A percentile compares a stretch with the other conserved stretches of the same genome.
phyloP scores from a whole-genome alignment of 306 rosid genomes.

The Quercus wislizeni region DNA sequence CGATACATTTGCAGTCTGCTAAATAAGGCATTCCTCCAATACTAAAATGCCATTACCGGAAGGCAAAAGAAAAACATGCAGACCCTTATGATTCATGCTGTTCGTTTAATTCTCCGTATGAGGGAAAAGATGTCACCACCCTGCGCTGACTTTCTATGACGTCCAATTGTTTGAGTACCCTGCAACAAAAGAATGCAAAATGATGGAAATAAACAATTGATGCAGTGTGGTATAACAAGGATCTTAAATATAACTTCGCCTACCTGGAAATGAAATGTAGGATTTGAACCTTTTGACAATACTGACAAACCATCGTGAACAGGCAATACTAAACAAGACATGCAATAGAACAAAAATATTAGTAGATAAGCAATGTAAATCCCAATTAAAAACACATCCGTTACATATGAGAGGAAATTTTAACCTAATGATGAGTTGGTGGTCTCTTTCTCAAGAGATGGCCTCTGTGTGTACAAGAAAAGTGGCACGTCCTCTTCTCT shows the following conservation, averaged over 20 bases:
- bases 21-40: neutral
- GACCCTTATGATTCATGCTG: constrained; percentile 17
- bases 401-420: neutral
- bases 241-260: neutral
- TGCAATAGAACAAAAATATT: constrained; percentile 7
- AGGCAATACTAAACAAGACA: constrained; percentile 40
- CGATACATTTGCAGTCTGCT: neutral
- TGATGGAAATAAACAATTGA: neutral
- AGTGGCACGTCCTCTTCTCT: constrained; percentile 47
- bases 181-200: constrained; percentile 32
- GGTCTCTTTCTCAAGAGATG: constrained; percentile 22
- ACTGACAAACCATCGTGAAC: constrained; percentile 50
- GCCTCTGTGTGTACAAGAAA: constrained; percentile 37
- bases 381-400: neutral
- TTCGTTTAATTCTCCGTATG: constrained; percentile 51
- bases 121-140: constrained; percentile 60
- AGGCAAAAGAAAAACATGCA: neutral
- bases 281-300: constrained; percentile 52
- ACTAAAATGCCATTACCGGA: neutral
- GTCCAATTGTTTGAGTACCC: constrained; percentile 44
- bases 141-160: constrained; percentile 54
- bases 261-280: constrained; percentile 79
- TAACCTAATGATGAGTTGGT: constrained; percentile 41
- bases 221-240: neutral
- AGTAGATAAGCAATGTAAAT: constrained; percentile 3